These are phyloP conservation scores for Wallemia mellicola DNA, from an alignment of 1,284 basidiomycete species.

Conservation along the genomic window DNA sequence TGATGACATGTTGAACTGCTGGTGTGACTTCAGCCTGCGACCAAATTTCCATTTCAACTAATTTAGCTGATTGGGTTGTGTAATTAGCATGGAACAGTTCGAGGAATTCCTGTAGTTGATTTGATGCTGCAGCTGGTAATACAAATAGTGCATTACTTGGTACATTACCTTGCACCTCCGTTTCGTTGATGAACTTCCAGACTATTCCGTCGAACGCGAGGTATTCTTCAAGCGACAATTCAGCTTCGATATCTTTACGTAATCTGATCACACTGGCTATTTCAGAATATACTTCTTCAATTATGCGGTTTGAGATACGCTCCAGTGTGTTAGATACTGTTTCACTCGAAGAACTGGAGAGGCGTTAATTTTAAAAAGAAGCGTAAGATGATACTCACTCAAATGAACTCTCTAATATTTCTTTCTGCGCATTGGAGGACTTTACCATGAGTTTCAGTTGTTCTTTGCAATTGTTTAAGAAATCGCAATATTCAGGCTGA, in stretches of 20 bases:
- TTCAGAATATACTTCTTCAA: conserved; percentile 4
- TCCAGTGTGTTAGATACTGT: background rate
- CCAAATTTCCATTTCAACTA: conserved; percentile 80
- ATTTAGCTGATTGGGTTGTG: conserved; percentile 56
- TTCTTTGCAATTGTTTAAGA: background rate
- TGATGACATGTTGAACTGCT: conserved; percentile 34
- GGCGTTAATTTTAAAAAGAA: background rate
- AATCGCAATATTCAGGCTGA: background rate
- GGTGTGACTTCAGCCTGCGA: conserved; percentile 41
- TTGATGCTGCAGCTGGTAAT: conserved; percentile 46
- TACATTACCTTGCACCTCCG: conserved; percentile 53
- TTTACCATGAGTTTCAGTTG: background rate
- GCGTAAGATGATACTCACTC: background rate
- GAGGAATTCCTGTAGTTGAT: conserved; percentile 40
- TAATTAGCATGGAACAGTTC: conserved; percentile 56
- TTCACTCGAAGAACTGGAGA: background rate
- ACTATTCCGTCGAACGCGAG: conserved; percentile 16
- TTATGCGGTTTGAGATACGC: background rate
- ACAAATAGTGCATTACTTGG: conserved; percentile 43
- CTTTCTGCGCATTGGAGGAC: background rate
- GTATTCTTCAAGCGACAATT: conserved; percentile 4
- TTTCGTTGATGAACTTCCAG: conserved; percentile 35
- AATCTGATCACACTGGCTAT: conserved; percentile 2
- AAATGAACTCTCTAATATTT: background rate
- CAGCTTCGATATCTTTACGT: background rate